Evolutionary conservation across 2,329 filamentous ascomycete species (phyloP), one percentile per base, ranked within the genome.

Genomic region (Colletotrichum eleusines): DNA sequence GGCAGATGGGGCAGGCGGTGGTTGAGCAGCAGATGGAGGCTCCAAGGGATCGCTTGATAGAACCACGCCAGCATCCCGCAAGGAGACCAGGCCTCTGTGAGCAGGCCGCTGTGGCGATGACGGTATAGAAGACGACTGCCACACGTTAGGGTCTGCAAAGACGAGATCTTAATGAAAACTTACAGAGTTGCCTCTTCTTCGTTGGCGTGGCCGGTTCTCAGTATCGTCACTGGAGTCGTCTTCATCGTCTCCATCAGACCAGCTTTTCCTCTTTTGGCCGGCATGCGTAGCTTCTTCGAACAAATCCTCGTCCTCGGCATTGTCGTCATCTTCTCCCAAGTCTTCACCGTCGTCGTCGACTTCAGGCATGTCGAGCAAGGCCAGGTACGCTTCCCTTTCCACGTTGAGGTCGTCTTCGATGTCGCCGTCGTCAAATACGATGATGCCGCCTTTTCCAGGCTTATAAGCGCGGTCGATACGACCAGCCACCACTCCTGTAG

Each of bases 351-450:
- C 88, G 40, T 96, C 93, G 48, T 94, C 94, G 58, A 97, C 83
- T 57, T 97, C 93, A 1, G 95, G 95, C 94, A 99, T 98, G 73
- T 94, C 92, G 55, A 94, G 85, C 62, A 98, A 83, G n/a, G 92
- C 91, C 74, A 93, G 88, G 77, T 97, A 98, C 48, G 96, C 95
- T 70, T 94, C 90, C 75, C 90, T 88, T 81, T 98, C 94, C 1
- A 84, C 83, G 16, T 81, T 81, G 42, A 99, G 83, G 42, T 95
- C 93, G 74, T 95, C 92, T 74, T 95, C 92, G 61, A 99, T 95
- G 79, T 99, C 96, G 1, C 95, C 96, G 78, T 98, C 96, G 77
- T 98, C 96, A 79, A 96, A 97, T 2, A 98, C 94, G 72, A 99
- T 89, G 51, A 99, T 92, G 0, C 96, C 96, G 23, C 95, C 95